Conservation (phyloP, 2,329 filamentous ascomycete genomes). For the Fusarium sp. region DNA sequence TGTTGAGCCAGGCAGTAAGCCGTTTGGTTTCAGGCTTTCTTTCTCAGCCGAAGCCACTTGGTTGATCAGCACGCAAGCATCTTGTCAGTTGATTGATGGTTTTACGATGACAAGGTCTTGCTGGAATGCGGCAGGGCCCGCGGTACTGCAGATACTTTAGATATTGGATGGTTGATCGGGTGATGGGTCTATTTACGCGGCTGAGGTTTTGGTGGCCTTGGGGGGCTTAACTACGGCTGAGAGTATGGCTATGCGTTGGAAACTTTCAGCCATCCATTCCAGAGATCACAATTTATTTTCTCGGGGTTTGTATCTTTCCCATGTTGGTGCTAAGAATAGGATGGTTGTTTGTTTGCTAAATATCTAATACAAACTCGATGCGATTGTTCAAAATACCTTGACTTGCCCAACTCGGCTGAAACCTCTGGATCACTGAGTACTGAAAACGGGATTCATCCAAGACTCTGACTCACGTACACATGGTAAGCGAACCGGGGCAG, state of each 20-base stretch:
- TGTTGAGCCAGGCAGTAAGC: not conserved
- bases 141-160: slow-evolving; percentile 3
- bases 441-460: not conserved
- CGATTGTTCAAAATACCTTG: not conserved
- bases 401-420: not conserved
- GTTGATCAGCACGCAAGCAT: not conserved
- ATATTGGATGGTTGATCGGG: slow-evolving; percentile 15
- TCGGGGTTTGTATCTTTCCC: not conserved
- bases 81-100: not conserved
- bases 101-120: not conserved
- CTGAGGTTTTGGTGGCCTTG: not conserved
- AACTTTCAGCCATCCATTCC: slow-evolving; percentile 10
- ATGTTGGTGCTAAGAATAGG: slow-evolving; percentile 20
- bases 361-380: not conserved
- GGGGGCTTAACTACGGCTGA: not conserved
- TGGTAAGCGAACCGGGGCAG: too few relatives aligned
- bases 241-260: not conserved
- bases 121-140: slow-evolving; percentile 18
- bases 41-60: slow-evolving; percentile 1
- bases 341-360: not conserved
- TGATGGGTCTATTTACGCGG: not conserved
- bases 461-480: not conserved
- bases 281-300: not conserved
- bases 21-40: slow-evolving; percentile 6
- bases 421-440: not conserved